A percentile compares a stretch with the other conserved stretches of the same genome.
phyloP scores from a whole-genome alignment of 2,329 filamentous ascomycete genomes.

The Myriosclerotinia duriaeana region DNA sequence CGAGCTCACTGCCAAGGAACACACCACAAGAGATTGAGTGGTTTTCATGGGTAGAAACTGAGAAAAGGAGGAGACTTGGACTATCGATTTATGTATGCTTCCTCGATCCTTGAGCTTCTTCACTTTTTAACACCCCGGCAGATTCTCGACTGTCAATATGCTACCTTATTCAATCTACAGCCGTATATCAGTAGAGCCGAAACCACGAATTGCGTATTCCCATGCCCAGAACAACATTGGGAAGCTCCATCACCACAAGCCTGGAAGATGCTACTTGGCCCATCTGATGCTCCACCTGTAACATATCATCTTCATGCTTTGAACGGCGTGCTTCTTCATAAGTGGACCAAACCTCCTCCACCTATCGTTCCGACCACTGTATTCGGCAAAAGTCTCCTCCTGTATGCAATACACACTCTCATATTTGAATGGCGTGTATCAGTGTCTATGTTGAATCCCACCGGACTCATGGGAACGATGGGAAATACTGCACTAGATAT shows the following conservation, averaged over 20 bases:
- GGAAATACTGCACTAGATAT: slow-evolving; percentile 34
- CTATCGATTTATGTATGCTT: slow-evolving; percentile 37
- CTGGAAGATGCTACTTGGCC: slow-evolving; percentile 34
- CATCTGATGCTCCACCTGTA: slow-evolving; percentile 29
- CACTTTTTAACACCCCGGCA: slow-evolving; percentile 15
- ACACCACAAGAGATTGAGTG: slow-evolving; percentile 31
- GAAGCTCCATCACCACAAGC: slow-evolving; percentile 30
- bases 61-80: slow-evolving; percentile 37
- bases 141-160: slow-evolving; percentile 38
- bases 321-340: slow-evolving; percentile 36
- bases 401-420: slow-evolving; percentile 38
- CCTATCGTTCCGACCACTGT: slow-evolving; percentile 31
- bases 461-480: slow-evolving; percentile 35
- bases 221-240: slow-evolving; percentile 36
- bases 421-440: slow-evolving; percentile 39
- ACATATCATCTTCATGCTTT: slow-evolving; percentile 37
- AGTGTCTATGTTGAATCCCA: slow-evolving; percentile 38
- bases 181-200: slow-evolving; percentile 38
- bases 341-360: slow-evolving; percentile 37
- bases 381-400: slow-evolving; percentile 36
- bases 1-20: slow-evolving; percentile 27
- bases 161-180: slow-evolving; percentile 38
- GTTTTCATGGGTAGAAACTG: slow-evolving; percentile 38
- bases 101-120: background rate
- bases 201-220: slow-evolving; percentile 38